Conservation (phyloP, 768 basidiomycete genomes). For the Psilocybe cyanescens region DNA sequence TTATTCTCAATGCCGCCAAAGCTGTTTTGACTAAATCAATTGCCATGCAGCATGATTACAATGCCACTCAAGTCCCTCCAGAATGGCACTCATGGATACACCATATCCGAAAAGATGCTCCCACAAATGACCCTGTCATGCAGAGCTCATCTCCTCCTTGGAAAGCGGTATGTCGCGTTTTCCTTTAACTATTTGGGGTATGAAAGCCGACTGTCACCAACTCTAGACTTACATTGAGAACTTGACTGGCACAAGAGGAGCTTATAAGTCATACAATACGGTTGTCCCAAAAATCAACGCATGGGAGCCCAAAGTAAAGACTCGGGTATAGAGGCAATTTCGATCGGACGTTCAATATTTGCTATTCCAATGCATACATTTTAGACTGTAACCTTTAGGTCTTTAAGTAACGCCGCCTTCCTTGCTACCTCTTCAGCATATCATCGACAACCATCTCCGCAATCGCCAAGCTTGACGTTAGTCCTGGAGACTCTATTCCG, state of each 20-base stretch:
- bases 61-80: constrained; percentile 92
- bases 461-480: constrained; percentile 87
- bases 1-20: neutral
- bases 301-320: constrained; percentile 78
- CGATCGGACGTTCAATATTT: neutral
- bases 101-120: constrained; percentile 87
- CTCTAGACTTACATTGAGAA: constrained; percentile 83
- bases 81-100: constrained; percentile 98
- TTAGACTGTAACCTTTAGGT: constrained; percentile 6
- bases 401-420: neutral
- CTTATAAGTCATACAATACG: constrained; percentile 90
- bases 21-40: constrained; percentile 4
- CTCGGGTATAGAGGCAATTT: constrained; percentile 42
- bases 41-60: constrained; percentile 68
- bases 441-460: constrained; percentile 81
- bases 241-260: constrained; percentile 91
- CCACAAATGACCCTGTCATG: constrained; percentile 74
- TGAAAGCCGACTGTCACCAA: constrained; percentile 5
- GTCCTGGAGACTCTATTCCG: constrained; percentile 92
- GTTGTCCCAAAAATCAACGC: constrained; percentile 77
- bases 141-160: constrained; percentile 74
- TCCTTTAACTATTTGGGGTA: neutral
- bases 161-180: constrained; percentile 67
- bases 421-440: constrained; percentile 37
- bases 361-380: neutral